Percentiles rank a stretch among this genome's conserved stretches.
Conservation (phyloP, 2,329 filamentous ascomycete genomes). For the Penicillium verrucosum region DNA sequence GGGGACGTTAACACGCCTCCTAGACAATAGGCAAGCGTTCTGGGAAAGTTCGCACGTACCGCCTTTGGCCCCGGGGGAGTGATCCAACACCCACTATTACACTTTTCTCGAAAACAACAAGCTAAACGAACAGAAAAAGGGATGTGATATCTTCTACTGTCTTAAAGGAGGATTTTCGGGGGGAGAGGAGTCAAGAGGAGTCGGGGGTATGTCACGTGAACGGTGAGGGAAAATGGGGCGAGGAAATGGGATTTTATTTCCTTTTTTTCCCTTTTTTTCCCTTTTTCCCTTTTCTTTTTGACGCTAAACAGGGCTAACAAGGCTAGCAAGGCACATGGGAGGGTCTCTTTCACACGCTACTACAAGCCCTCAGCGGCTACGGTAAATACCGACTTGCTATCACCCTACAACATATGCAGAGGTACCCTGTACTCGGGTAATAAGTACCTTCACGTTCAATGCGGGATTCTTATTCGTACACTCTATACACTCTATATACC, state of each 20-base stretch:
- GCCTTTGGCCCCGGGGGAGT: conserved; percentile 10
- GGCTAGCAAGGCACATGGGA: conserved; percentile 3
- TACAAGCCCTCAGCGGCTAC: conserved; percentile 18
- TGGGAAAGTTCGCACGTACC: conserved; percentile 10
- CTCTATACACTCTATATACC: background rate
- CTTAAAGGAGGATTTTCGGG: conserved; percentile 1
- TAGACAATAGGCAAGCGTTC: conserved; percentile 11
- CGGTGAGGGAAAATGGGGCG: conserved; percentile 9
- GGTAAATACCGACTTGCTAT: background rate
- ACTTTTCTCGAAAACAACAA: conserved; percentile 4
- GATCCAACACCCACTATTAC: conserved; percentile 13
- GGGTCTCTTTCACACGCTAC: conserved; percentile 8
- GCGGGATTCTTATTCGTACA: background rate
- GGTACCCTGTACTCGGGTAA: background rate
- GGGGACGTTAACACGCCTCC: conserved; percentile 16
- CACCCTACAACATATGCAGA: background rate
- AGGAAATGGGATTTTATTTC: conserved; percentile 3
- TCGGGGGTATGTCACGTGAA: conserved; percentile 21
- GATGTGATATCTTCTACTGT: background rate
- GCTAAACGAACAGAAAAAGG: conserved; percentile 10
- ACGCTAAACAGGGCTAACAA: conserved; percentile 9
- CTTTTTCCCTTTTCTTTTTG: background rate
- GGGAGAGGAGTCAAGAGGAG: conserved; percentile 18
- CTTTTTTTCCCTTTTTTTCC: background rate
- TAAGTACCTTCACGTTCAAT: background rate